Percentiles rank a stretch among this genome's conserved stretches.
These are phyloP conservation scores for Lentinula lateritia DNA, from an alignment of 768 basidiomycete genomes.

Conservation along the genomic window DNA sequence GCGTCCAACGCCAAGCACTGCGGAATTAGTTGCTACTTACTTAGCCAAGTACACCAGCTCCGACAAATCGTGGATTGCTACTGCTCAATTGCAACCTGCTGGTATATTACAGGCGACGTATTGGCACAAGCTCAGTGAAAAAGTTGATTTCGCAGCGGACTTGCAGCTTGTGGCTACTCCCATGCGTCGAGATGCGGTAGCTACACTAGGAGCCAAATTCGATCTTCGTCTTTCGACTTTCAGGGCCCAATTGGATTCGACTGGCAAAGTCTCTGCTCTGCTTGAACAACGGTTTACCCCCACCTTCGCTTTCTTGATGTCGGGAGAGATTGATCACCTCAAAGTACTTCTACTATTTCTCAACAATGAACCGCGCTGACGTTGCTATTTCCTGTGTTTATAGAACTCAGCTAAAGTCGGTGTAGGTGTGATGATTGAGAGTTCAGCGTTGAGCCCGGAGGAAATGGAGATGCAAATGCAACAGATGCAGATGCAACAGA, in stretches of 20 bases:
- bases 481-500: slow-evolving; percentile 3
- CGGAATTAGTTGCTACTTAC: slow-evolving; percentile 72
- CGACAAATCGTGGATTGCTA: slow-evolving; percentile 87
- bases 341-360: slow-evolving; percentile 52
- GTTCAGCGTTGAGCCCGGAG: slow-evolving; percentile 71
- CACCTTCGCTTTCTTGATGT: slow-evolving; percentile 88
- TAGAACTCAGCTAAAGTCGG: slow-evolving; percentile 94
- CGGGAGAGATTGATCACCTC: slow-evolving; percentile 98
- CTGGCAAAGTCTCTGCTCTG: slow-evolving; percentile 90
- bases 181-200: slow-evolving; percentile 81
- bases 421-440: slow-evolving; percentile 97
- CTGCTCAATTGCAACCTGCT: slow-evolving; percentile 77
- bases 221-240: slow-evolving; percentile 93
- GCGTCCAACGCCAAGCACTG: slow-evolving; percentile 62
- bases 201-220: slow-evolving; percentile 94
- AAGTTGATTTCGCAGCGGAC: slow-evolving; percentile 97
- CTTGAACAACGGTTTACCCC: slow-evolving; percentile 96
- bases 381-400: slow-evolving; percentile 4
- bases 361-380: neutral
- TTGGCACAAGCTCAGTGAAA: slow-evolving; percentile 93
- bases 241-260: slow-evolving; percentile 90
- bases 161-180: slow-evolving; percentile 78
- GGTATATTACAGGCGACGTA: slow-evolving; percentile 90
- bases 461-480: slow-evolving; percentile 50
- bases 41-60: slow-evolving; percentile 72